Percentiles rank a stretch among this genome's conserved stretches.
Evolutionary conservation across 106 monocot species (phyloP).

Genomic region (Narthecium ossifragum): DNA sequence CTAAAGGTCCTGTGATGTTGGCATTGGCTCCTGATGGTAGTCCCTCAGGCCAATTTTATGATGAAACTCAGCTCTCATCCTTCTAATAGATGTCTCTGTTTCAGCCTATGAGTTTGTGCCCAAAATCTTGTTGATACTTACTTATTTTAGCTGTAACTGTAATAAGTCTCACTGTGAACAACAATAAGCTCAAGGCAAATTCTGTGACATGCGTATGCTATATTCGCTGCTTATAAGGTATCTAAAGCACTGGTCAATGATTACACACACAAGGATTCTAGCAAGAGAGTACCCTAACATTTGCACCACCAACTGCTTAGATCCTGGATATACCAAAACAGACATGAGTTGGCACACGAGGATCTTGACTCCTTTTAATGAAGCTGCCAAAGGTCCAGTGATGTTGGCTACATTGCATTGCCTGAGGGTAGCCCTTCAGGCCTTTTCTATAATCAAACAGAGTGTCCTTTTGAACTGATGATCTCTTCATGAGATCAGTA

Average conservation of each 20-base stretch:
- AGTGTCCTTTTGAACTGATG: neutral
- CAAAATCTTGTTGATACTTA: no score
- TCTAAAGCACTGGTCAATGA: conserved; percentile 32
- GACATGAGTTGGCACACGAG: conserved; percentile 47
- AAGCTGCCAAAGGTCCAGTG: conserved; percentile 46
- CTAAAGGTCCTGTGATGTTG: no score
- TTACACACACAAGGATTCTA: conserved; percentile 41
- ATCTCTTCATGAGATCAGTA: neutral
- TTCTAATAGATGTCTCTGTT: no score
- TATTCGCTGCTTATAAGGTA: conserved; percentile 45
- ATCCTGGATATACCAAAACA: conserved; percentile 51
- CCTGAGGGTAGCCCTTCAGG: conserved; percentile 36
- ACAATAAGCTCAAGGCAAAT: no score
- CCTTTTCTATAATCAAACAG: conserved; percentile 39
- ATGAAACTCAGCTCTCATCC: no score
- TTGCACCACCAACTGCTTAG: conserved; percentile 46
- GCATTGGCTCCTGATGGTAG: no score
- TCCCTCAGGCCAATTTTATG: no score
- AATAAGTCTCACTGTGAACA: no score
- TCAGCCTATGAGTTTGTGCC: no score
- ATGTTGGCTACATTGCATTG: conserved; percentile 45
- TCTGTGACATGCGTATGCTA: no score
- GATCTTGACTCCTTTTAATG: conserved; percentile 24
- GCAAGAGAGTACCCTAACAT: conserved; percentile 41
- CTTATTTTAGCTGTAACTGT: no score